Evolutionary conservation across 225 moss, liverwort and hornwort genomes (phyloP), one percentile per base, ranked within the genome.

Genomic region (Rhytidiadelphus loreus): DNA sequence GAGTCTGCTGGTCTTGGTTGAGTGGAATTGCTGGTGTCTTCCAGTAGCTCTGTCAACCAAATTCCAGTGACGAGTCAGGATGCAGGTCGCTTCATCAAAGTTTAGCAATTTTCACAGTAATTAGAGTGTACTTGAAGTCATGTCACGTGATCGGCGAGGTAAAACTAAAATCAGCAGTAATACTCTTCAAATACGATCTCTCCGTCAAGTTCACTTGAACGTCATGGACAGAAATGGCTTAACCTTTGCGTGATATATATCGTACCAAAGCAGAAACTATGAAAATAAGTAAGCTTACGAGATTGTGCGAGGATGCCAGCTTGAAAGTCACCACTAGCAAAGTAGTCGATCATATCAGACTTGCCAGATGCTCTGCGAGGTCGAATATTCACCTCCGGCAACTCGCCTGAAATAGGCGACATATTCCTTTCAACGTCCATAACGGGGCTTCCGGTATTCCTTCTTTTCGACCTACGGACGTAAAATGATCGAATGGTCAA

Each of bases 241-340:
- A n/a, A 63, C 32, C 21, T 44, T 50, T 37, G 23, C 72, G 69
- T 35, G 29, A 83, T 44, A 53, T 35, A 39, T 50, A 50, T 63
- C 52, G 50, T 59, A 68, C 74, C 71, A 52, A 41, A 33, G 25
- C 23, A 82, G 70, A 84, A 77, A 76, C 41, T 28, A 56, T 81
- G 57, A 52, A 86, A 43, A 32, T 26, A 68, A 78, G 83, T 30
- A 59, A 85, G 88, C 93, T 89, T 92, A 94, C 94, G 92, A 78
- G 93, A 93, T 86, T 94, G 94, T 68, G 94, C 88, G 41, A 93
- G 94, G 75, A 93, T 94, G 82, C 93, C 94, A 71, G 91, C 91
- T 90, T 94, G 89, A 68, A 94, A 93, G 88, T 93, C 94, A 52
- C 90, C 93, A 63, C 91, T 90, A 39, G 92, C 93, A 55, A 94